Base-by-base conservation (phyloP, 176 grass and related monocot genomes). In the Otatea glauca region DNA sequence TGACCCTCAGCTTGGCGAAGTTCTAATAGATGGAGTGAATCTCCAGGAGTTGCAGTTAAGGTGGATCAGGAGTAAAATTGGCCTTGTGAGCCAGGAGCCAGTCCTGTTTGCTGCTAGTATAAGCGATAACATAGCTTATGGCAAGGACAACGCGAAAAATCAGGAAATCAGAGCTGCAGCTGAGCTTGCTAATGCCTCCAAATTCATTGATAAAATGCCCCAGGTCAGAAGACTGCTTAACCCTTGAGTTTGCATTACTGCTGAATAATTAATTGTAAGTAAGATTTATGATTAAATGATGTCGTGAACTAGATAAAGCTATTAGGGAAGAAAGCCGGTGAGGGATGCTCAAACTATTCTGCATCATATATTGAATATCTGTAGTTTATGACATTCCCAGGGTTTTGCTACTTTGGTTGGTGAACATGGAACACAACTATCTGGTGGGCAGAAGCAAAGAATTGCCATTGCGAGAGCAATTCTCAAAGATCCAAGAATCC, bases 161-260 rank as follows among this genome's bases (percentile, higher is more conserved):
- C 76, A 94, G 60, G 90, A 92, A 41, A 94, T 94, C 70, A 92
- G 76, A 90, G 80, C 72, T 71, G 88, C 92, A 15, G 76, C 88
- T 58, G 92, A 97, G 38, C 88, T 97, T 61, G 94, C 92, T 38
- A 97, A 94, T 68, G 94, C 94, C 68, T 85, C 86, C 65, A 94
- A 90, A 71, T 94, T 97, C 86, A 97, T 97, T 42, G 92, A 97
- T 79, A 94, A 94, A 94, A 82, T 97, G 89, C 89, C 94, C 37
- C 83, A 94, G 91, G 94, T 97, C 61, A 60, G 73, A 72, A 79
- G 2, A 70, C 9, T 25, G 0, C 38, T 67, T 68, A 75, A 60
- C 18, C 47, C 6, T 24, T 67, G 12, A 56, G 18, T 66, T 67
- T 87, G 48, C 69, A 55, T 80, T 34, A 32, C 27, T 29, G 45